A percentile compares a stretch with the other conserved stretches of the same genome.
Conservation (phyloP, 2,329 filamentous ascomycete species). For the Ilyonectria robusta region DNA sequence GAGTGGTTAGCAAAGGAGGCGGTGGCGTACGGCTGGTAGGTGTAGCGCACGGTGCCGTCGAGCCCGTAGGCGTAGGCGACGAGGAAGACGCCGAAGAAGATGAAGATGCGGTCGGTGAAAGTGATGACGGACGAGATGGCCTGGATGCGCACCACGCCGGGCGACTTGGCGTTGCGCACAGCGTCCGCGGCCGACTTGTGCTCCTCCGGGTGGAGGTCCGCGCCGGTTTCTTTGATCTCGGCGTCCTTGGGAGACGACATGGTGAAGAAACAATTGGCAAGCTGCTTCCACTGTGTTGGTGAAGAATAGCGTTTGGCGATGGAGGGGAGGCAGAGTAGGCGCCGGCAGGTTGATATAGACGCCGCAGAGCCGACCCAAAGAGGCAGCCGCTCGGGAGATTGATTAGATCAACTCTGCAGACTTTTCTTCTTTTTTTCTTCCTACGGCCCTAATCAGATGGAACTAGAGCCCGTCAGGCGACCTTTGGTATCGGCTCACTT, state of each 20-base stretch:
- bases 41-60: constrained; percentile 69
- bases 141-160: constrained; percentile 73
- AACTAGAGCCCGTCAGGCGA: constrained; percentile 20
- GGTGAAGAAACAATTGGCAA: not conserved
- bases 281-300: too few species aligned
- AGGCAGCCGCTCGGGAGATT: constrained; percentile 19
- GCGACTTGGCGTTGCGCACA: constrained; percentile 54
- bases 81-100: constrained; percentile 74
- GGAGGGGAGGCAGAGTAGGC: constrained; percentile 3
- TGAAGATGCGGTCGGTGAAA: constrained; percentile 64
- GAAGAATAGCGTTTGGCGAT: not conserved
- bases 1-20: constrained; percentile 66
- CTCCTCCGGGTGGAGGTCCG: not conserved
- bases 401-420: constrained; percentile 25
- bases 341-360: constrained; percentile 24
- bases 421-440: not conserved
- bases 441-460: constrained; percentile 24
- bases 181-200: constrained; percentile 41
- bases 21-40: constrained; percentile 71
- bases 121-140: constrained; percentile 68
- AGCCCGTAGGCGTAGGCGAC: constrained; percentile 75
- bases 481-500: constrained; percentile 19
- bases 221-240: constrained; percentile 12
- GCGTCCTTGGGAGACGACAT: constrained; percentile 20
- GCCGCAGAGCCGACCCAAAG: not conserved